Conservation (phyloP, 1,284 basidiomycete species). For the Ceratobasidium theobromae region DNA sequence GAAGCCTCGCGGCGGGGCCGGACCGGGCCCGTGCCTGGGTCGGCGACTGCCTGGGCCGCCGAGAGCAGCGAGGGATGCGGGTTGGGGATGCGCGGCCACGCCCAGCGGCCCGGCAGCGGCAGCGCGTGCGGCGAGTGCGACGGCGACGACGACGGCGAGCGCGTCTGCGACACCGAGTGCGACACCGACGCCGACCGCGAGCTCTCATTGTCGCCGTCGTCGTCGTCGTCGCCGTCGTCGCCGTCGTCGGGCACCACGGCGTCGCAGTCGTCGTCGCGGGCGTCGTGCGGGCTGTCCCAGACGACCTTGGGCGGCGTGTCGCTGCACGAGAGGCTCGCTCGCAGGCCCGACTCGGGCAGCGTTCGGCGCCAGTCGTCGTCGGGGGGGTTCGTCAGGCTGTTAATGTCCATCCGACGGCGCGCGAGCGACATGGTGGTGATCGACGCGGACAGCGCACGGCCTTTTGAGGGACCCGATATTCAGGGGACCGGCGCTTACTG, state of each 20-base stretch:
- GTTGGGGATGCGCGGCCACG: slow-evolving; percentile 24
- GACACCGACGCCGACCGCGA: slow-evolving; percentile 1
- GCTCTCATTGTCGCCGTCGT: slow-evolving; percentile 13
- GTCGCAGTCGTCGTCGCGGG: not conserved
- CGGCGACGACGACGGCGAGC: slow-evolving; percentile 5
- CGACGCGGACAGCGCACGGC: not conserved
- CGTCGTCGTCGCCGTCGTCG: slow-evolving; percentile 1
- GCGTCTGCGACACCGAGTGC: not conserved
- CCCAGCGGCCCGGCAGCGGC: slow-evolving; percentile 8
- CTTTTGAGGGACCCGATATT: slow-evolving; percentile 7
- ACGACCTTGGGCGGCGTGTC: slow-evolving; percentile 8
- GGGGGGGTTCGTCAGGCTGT: slow-evolving; percentile 22
- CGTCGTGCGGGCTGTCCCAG: slow-evolving; percentile 8
- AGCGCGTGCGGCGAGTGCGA: not conserved
- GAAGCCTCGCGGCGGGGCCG: slow-evolving; percentile 11
- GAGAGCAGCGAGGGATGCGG: slow-evolving; percentile 16
- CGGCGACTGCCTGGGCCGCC: slow-evolving; percentile 6
- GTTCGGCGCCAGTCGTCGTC: slow-evolving; percentile 23
- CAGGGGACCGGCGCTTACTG: slow-evolving; percentile 24
- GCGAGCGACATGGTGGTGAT: slow-evolving; percentile 12
- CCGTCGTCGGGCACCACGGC: not conserved
- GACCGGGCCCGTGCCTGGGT: slow-evolving; percentile 4
- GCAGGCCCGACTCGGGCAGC: slow-evolving; percentile 10
- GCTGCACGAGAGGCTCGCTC: not conserved
- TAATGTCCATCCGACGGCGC: slow-evolving; percentile 21